Evolutionary conservation across 305 asterid genomes (phyloP).

Genomic region (Solanum hybrid): DNA sequence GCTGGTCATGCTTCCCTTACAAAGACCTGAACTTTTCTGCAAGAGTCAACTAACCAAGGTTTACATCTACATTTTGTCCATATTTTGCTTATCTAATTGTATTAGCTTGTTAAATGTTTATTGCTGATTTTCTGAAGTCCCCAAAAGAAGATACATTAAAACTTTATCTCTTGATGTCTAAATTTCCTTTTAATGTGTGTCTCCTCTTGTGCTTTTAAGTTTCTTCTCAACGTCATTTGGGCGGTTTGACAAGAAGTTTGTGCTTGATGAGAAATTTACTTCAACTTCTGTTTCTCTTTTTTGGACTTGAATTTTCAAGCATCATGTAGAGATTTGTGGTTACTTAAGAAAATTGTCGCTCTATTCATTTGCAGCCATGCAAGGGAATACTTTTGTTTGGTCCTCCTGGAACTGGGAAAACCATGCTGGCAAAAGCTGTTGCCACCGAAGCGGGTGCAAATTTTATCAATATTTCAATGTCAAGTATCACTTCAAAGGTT

Average conservation of each 20-base stretch:
- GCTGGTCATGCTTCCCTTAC: conserved; percentile 25
- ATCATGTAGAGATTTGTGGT: not conserved
- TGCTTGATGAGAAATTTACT: not conserved
- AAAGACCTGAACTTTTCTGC: conserved; percentile 23
- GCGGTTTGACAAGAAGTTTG: not conserved
- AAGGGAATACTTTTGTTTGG: conserved; percentile 31
- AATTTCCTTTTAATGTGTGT: not conserved
- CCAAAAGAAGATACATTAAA: not conserved
- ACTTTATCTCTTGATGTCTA: not conserved
- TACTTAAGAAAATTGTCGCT: not conserved
- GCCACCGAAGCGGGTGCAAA: conserved; percentile 34
- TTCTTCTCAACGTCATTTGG: not conserved
- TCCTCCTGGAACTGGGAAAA: conserved; percentile 33
- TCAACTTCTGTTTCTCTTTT: not conserved
- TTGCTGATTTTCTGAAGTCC: not conserved
- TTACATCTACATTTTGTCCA: not conserved
- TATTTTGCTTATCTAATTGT: not conserved
- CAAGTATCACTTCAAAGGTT: conserved; percentile 20
- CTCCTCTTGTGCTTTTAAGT: not conserved
- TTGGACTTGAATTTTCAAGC: not conserved
- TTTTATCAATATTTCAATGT: conserved; percentile 28
- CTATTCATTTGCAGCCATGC: conserved; percentile 16
- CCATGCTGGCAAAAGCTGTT: conserved; percentile 32
- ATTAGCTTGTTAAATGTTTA: not conserved
- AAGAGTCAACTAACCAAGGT: conserved; percentile 24